Base-by-base conservation (phyloP, 805 yeast species). In the Starmerella riodocensis region DNA sequence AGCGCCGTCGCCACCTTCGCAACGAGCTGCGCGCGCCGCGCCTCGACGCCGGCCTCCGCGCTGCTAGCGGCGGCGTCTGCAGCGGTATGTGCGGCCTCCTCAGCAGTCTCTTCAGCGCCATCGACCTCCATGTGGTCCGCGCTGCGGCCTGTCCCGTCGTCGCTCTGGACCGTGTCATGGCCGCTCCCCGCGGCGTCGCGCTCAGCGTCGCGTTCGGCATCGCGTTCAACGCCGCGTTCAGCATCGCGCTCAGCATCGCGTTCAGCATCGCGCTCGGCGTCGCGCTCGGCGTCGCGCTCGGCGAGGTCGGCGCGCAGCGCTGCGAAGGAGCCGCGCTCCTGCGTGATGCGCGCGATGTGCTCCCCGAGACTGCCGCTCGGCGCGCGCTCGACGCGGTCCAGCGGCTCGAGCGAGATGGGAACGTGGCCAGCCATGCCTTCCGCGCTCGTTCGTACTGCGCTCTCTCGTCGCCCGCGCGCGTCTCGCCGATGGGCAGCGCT, bases 281-380 rank as follows among this genome's bases (percentile, higher is more conserved):
- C 55, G 13, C 64, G 58, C 5, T 67, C 73, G 53, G 79, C 86
- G 3, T 79, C 68, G 3, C 80, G 54, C 34, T 70, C 61, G 19
- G 69, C 54, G 46, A 79, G 78, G 17, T 78, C 66, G 27, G 76
- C 74, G 20, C 78, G 59, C 3, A 79, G 54, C 34, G 69, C 61
- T 19, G 69, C 54, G 46, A 79, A 78, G 17, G 79, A 66, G 27
- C 76, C 74, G 20, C 78, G 59, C 50, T 78, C 79, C 4, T 56
- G 56, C 18, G 76, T 64, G 34, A 78, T 77, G 35, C 73, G 64
- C 4, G 76, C 72, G 22, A 78, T 74, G 32, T 74, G 52, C 44
- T 59, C 58, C 17, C 56, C 56, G 27, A 63, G 46, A 23, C 52
- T 23, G 16, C 20, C 16, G 11, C 37, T 40, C 14, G 24, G 39